These are phyloP conservation scores for Alternaria sp. DNA, from an alignment of 2,329 filamentous ascomycete species.

Conservation along the genomic window DNA sequence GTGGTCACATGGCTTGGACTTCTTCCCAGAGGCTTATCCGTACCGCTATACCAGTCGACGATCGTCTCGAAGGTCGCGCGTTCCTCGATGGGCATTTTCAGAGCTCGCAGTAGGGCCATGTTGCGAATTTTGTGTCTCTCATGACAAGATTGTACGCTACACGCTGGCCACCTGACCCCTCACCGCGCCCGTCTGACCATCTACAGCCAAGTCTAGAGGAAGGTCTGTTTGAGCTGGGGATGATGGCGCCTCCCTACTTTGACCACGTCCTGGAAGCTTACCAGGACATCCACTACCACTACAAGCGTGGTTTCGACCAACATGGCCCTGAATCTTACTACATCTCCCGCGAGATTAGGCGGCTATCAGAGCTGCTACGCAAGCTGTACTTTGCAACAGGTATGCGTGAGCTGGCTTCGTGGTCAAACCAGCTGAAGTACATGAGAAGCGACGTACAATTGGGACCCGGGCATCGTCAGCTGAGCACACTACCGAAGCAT, in stretches of 20 bases:
- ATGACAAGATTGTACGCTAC: conserved; percentile 8
- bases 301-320: conserved; percentile 10
- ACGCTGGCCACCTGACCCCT: background rate
- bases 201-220: conserved; percentile 8
- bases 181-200: background rate
- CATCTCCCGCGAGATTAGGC: conserved; percentile 17
- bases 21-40: background rate
- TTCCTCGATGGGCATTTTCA: conserved; percentile 9
- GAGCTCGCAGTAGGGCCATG: conserved; percentile 2
- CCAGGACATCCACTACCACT: conserved; percentile 19
- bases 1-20: background rate
- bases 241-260: background rate
- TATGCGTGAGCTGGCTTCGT: conserved; percentile 7
- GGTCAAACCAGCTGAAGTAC: conserved; percentile 13
- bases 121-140: conserved; percentile 16
- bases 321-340: conserved; percentile 8
- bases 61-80: background rate
- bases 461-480: conserved; percentile 4
- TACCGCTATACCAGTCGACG: conserved; percentile 1
- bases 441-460: conserved; percentile 11
- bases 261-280: background rate
- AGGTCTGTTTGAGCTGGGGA: conserved; percentile 2
- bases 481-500: background rate
- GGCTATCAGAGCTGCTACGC: conserved; percentile 10
- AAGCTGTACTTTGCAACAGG: conserved; percentile 3